Evolutionary conservation across 129 eudicot species (phyloP).

Genomic region (Erigeron canadensis): DNA sequence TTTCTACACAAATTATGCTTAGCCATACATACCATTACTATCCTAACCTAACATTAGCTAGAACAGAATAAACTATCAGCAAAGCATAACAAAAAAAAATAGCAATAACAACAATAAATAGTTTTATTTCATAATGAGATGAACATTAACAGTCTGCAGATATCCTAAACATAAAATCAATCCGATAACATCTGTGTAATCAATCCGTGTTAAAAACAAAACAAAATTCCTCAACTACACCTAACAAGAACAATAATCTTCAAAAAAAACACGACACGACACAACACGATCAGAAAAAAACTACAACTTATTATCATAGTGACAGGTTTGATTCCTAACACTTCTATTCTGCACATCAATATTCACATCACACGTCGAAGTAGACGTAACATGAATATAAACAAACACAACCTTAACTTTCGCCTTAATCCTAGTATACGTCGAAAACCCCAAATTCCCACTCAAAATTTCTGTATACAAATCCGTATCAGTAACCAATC

Average conservation of each 20-base stretch:
- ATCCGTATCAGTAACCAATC: conserved; percentile 46
- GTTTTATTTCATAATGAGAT: neutral
- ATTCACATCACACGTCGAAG: conserved; percentile 56
- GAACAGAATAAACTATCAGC: neutral
- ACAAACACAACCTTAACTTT: conserved; percentile 54
- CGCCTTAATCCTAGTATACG: conserved; percentile 49
- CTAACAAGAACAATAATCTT: neutral
- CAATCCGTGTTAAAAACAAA: neutral
- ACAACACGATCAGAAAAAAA: neutral
- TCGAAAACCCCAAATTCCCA: conserved; percentile 52
- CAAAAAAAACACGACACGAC: conserved; percentile 5
- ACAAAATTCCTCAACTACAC: neutral
- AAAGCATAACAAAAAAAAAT: neutral
- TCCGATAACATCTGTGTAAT: neutral
- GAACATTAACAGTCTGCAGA: neutral
- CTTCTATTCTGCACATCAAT: conserved; percentile 30
- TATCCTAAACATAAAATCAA: conserved; percentile 8
- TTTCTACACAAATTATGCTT: too few species aligned
- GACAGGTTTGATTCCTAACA: conserved; percentile 49
- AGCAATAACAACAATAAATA: neutral
- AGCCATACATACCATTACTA: too few species aligned
- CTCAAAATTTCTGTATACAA: conserved; percentile 43
- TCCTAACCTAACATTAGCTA: too few species aligned
- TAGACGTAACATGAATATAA: conserved; percentile 56
- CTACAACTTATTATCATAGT: conserved; percentile 51